Conservation (phyloP, 1,139 yeast genomes). For the Geotrichum cucujoidarum region DNA sequence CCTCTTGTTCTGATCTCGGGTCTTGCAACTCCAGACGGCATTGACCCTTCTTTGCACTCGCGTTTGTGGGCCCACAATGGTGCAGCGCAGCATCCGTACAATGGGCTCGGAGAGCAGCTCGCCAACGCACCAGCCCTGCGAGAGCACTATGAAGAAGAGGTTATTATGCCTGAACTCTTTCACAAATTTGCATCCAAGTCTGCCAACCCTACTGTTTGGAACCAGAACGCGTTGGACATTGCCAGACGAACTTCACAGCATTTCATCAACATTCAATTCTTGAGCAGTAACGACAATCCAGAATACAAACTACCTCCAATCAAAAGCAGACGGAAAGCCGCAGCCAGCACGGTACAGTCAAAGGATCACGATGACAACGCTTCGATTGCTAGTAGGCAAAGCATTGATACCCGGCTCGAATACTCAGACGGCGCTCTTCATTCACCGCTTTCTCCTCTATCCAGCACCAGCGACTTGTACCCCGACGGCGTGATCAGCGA, state of each 20-base stretch:
- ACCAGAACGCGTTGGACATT: conserved; percentile 15
- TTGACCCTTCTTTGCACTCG: not conserved
- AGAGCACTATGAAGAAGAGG: conserved; percentile 12
- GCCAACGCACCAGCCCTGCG: conserved; percentile 20
- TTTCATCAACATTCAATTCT: conserved; percentile 27
- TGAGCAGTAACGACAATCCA: conserved; percentile 7
- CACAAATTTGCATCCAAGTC: conserved; percentile 17
- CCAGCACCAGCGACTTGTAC: conserved; percentile 36
- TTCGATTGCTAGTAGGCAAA: conserved; percentile 5
- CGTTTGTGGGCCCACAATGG: conserved; percentile 10
- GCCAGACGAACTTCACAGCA: conserved; percentile 17
- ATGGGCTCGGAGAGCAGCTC: conserved; percentile 23
- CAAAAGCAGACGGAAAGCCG: conserved; percentile 4
- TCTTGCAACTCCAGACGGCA: conserved; percentile 21
- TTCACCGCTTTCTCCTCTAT: conserved; percentile 43
- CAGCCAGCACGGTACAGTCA: not conserved
- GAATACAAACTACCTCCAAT: conserved; percentile 17
- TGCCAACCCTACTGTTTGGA: conserved; percentile 13
- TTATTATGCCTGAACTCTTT: conserved; percentile 20
- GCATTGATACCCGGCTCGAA: conserved; percentile 24
- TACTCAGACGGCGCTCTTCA: conserved; percentile 33
- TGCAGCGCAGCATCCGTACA: conserved; percentile 23
- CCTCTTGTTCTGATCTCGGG: conserved; percentile 32
- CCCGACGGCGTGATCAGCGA: conserved; percentile 43
- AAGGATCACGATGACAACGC: not conserved